These are phyloP conservation scores for Botryosphaeria dothidea DNA, from an alignment of 2,329 filamentous ascomycete species.

Conservation along the genomic window DNA sequence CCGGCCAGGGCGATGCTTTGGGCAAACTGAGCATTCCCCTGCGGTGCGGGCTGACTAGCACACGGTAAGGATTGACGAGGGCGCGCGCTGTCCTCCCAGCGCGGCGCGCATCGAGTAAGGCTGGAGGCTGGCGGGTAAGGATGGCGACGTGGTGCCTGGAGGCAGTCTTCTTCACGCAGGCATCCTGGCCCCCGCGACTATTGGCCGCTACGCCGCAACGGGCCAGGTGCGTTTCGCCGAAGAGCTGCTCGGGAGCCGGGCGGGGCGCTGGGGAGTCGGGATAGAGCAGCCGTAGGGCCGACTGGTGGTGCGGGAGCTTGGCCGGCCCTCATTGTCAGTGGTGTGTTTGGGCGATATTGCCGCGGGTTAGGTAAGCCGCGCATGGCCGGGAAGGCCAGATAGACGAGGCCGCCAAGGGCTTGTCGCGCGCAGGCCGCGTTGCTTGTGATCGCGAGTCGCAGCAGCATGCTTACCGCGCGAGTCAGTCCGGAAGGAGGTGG, in stretches of 20 bases:
- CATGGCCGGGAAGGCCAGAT: not conserved
- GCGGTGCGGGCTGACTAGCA: not conserved
- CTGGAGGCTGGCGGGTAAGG: not conserved
- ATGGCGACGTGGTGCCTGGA: not conserved
- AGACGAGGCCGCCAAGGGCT: not conserved
- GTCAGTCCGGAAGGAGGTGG: not conserved
- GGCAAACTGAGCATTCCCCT: slow-evolving; percentile 5
- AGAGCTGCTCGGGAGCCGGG: not conserved
- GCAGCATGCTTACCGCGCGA: not conserved
- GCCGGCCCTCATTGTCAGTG: not conserved
- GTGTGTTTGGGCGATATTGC: not conserved
- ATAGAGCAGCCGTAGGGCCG: not conserved
- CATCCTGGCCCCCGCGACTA: not conserved
- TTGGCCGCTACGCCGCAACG: slow-evolving; percentile 8
- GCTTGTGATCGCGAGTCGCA: not conserved
- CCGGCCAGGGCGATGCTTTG: slow-evolving; percentile 5
- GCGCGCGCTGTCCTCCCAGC: not conserved
- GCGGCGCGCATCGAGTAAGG: not conserved
- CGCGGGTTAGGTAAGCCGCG: not conserved
- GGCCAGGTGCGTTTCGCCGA: not conserved
- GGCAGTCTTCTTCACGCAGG: not conserved
- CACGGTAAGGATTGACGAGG: not conserved
- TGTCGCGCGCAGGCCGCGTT: not conserved
- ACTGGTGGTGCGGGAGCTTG: not conserved
- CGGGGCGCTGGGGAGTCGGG: not conserved